Conservation (phyloP, 768 basidiomycete species). For the Xerocomellus intermedius region DNA sequence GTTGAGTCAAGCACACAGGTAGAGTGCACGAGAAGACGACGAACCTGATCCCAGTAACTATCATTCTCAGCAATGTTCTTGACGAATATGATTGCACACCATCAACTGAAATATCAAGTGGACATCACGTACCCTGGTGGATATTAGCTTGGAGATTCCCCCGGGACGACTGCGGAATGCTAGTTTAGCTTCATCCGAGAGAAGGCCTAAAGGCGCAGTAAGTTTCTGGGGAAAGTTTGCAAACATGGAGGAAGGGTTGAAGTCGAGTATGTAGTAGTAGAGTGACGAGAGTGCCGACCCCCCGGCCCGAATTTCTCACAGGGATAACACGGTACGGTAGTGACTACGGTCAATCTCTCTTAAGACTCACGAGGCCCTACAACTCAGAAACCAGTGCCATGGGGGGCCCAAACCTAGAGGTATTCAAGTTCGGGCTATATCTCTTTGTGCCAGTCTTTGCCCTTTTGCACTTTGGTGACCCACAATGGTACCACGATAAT, state of each 20-base stretch:
- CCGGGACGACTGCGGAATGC: slow-evolving; percentile 80
- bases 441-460: slow-evolving; percentile 81
- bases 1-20: not conserved
- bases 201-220: slow-evolving; percentile 70
- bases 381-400: slow-evolving; percentile 40
- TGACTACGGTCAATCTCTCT: slow-evolving; percentile 36
- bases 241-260: slow-evolving; percentile 46
- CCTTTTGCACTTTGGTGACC: slow-evolving; percentile 84
- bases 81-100: slow-evolving; percentile 2
- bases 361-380: slow-evolving; percentile 59
- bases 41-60: slow-evolving; percentile 88
- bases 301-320: slow-evolving; percentile 2
- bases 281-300: not conserved
- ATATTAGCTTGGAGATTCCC: slow-evolving; percentile 74
- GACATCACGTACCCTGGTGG: slow-evolving; percentile 58
- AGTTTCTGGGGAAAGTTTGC: slow-evolving; percentile 70
- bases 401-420: slow-evolving; percentile 81
- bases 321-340: too few species aligned
- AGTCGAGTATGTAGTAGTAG: not conserved
- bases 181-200: slow-evolving; percentile 87
- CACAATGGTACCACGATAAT: slow-evolving; percentile 77
- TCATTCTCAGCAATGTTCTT: slow-evolving; percentile 77
- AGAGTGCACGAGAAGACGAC: slow-evolving; percentile 17
- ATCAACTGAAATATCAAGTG: not conserved
- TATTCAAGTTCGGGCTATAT: slow-evolving; percentile 88